Base-by-base conservation (phyloP, 768 basidiomycete species). In the Mycena sanguinolenta region DNA sequence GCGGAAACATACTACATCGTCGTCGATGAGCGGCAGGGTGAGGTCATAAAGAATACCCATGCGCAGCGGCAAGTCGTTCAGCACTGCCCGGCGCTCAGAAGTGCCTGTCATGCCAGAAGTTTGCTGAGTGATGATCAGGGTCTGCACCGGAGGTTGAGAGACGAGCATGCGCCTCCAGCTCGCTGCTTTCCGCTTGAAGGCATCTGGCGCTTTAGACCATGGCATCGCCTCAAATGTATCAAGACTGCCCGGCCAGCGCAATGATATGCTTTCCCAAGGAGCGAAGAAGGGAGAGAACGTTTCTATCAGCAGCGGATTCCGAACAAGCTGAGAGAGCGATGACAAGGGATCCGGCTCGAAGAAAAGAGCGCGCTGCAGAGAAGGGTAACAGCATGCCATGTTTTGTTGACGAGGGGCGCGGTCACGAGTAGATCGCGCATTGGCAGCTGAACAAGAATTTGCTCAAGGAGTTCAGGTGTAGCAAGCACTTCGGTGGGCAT, bases 1-100 rank as follows among this genome's bases (percentile, higher is more conserved):
- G 42, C 39, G 32, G 28, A 65, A 65, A 1, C 27, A 44, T 7
- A 38, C 19, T 0, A 28, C 19, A 12, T 30, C 28, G 19, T 42
- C 38, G 30, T 65, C 39, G 25, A 65, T 46, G 54, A 65, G n/a
- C 19, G 52, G 36, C 42, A 65, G 53, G 4, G 54, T 12, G 4
- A 55, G 23, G 38, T 57, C 63, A n/a, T 65, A 65, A 2, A 65
- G 54, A 3, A 14, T 21, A 5, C 53, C 63, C 63, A 65, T 65
- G 63, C 39, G 34, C 28, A 65, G 17, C 5, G 19, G 32, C 25
- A 30, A 17, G 28, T 55, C 52, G 6, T 30, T 28, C 2, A 64
- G 23, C 38, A 46, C 39, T 27, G 19, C 53, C 8, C n/a, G 38
- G 13, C 63, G 53, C n/a, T 64, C 54, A 8, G 39, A 42, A 3